phyloP scores from a whole-genome alignment of 139 green algal species.

The Mesotaenium endlicherianum region DNA sequence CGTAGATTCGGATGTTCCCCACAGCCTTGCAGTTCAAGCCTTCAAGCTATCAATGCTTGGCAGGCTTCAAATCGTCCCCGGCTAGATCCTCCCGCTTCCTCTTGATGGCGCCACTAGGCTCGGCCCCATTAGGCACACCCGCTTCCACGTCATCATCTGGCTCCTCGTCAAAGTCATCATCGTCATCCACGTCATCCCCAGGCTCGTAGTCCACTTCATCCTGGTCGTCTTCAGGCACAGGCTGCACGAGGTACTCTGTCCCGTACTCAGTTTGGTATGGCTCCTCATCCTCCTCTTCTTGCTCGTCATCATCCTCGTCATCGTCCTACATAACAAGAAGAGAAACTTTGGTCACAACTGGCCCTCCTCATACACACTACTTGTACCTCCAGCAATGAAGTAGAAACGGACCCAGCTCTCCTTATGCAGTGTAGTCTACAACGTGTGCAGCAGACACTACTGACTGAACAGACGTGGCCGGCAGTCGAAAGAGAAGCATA shows the following conservation, averaged over 20 bases:
- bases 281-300: slow-evolving; percentile 43
- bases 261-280: slow-evolving; percentile 41
- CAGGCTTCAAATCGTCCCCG: too few species aligned
- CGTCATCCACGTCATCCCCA: slow-evolving; percentile 9
- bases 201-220: slow-evolving; percentile 20
- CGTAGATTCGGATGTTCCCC: too few species aligned
- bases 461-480: neutral
- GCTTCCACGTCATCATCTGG: slow-evolving; percentile 17
- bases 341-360: neutral
- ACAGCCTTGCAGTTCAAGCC: too few species aligned
- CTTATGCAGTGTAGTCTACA: too few species aligned
- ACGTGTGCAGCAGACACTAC: neutral
- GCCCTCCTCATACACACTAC: neutral
- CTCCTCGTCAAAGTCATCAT: slow-evolving; percentile 20
- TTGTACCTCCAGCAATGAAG: neutral
- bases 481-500: too few species aligned
- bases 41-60: too few species aligned
- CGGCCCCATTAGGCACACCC: neutral
- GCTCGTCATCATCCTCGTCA: slow-evolving; percentile 41
- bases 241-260: neutral
- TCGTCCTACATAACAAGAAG: neutral
- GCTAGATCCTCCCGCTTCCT: too few species aligned
- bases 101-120: too few species aligned
- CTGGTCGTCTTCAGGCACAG: slow-evolving; percentile 20
- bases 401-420: too few species aligned